Base-by-base conservation (phyloP, 768 basidiomycete genomes). In the Lepiota venenata region DNA sequence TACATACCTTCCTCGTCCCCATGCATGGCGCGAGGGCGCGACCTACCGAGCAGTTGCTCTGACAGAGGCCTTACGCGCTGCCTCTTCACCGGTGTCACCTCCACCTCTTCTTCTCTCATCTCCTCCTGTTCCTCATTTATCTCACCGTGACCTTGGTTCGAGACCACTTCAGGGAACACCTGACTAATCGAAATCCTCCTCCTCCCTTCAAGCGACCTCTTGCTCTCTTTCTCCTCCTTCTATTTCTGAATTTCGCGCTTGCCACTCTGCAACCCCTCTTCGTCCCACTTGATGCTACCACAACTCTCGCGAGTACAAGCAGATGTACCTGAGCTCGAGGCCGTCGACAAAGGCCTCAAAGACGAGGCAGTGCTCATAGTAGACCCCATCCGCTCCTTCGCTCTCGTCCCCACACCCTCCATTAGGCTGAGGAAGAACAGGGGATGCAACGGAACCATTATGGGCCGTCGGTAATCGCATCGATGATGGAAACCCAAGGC, bases 11-110 rank as follows among this genome's bases (percentile, higher is more conserved):
- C 75, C n/a, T 82, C 81, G 41, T 78, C 74, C 47, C 82, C 79
- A 49, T 77, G 72, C 43, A 85, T 70, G 1, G 75, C 74, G 41
- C 70, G 70, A 0, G 85, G 81, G 56, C 83, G 71, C 39, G 69
- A 68, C 43, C 63, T 70, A 1, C 75, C 77, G 5, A 83, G 67
- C 60, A 80, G 64, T 65, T 85, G 84, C 63, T 91, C 90, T 0
- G 85, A 85, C 49, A 83, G 58, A 0, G 88, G 87, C 12, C 88
- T 72, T 1, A 71, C 68, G 10, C 87, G 74, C 0, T 71, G 64
- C 43, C 73, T 74, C 68, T 76, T 79, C 29, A 71, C 62, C 1
- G 78, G 79, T 16, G 80, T 82, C 32, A 64, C 61, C 1, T 61
- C 52, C 20, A 46, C 58, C 47, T 14, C 49, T 21, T 21, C 53